Evolutionary conservation across 305 asterid genomes (phyloP), one percentile per base, ranked within the genome.

Genomic region (Salvia sclarea): DNA sequence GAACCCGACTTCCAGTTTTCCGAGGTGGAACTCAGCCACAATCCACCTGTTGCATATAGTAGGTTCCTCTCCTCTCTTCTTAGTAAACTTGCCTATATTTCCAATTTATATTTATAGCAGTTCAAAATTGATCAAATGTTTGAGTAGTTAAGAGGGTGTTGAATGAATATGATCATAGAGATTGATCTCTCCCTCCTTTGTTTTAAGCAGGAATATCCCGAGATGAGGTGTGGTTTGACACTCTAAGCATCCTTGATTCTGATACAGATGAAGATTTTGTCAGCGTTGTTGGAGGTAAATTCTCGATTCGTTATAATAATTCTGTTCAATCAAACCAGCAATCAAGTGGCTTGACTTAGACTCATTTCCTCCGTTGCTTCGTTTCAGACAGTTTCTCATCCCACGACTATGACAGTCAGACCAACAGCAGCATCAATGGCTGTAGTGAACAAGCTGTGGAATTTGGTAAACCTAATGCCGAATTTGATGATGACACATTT

Each of bases 191-290:
- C 57, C 18, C 4, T 68, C 18, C 4, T 68, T 16, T 10, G 7
- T 18, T 28, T 63, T 60, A 1, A 68, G 75, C 81, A 80, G 96
- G 82, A 61, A 54, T 61, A 30, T 71, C 80, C 72, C 83, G 69
- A 69, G 97, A 88, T 41, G 98, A 93, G 63, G 87, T 84, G 30
- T 93, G 97, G 97, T 93, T 86, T 9, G 98, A 93, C 66, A 82
- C 97, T 11, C 35, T 41, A 12, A 93, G 96, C 50, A 67, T 73
- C 69, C 85, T 90, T 1, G 90, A 84, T 37, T 93, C 98, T 9
- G 98, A 90, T 76, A 72, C 90, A 13, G 98, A 93, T 44, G 98
- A 90, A 62, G 98, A 93, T 37, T 87, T 84, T 71, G 72, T 79
- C 41, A 87, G 92, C 74, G 69, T 80, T 54, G 61, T 67, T 33